Conservation (phyloP, 345 rosid species). For the Syzygium grande region DNA sequence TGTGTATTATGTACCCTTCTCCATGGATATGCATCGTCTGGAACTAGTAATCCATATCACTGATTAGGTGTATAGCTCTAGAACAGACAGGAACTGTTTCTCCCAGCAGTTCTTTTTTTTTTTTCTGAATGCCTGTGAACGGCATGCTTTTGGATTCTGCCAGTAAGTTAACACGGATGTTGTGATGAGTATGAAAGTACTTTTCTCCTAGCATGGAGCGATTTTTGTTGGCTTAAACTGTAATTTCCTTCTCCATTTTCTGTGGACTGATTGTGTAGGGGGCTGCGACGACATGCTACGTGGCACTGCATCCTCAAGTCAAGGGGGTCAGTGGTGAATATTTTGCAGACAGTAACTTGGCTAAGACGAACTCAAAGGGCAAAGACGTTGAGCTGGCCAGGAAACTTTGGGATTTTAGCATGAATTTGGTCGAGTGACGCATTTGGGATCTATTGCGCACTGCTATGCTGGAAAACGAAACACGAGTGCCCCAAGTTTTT, state of each 20-base stretch:
- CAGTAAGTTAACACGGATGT: neutral
- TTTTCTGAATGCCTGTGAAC: neutral
- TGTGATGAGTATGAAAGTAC: neutral
- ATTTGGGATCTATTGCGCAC: neutral
- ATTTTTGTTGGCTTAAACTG: neutral
- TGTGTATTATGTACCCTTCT: neutral
- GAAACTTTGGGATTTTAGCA: conserved; percentile 58
- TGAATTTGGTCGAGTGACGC: conserved; percentile 22
- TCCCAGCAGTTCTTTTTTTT: neutral
- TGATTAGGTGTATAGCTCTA: neutral
- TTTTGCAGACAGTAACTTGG: conserved; percentile 32
- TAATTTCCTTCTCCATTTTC: neutral
- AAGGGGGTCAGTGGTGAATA: conserved; percentile 42
- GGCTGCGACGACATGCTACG: conserved; percentile 58
- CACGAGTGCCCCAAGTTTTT: neutral
- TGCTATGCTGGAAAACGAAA: neutral
- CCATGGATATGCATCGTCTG: neutral
- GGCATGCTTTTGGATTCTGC: neutral
- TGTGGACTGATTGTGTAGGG: conserved; percentile 21
- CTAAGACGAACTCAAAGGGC: conserved; percentile 19
- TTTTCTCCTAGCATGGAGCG: neutral
- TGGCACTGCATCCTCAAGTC: conserved; percentile 52
- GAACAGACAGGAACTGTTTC: neutral
- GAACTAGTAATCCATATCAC: neutral
- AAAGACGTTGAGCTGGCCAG: conserved; percentile 27